Conservation (phyloP, 352 stramenopile genomes). For the Pythium utonaiense region DNA sequence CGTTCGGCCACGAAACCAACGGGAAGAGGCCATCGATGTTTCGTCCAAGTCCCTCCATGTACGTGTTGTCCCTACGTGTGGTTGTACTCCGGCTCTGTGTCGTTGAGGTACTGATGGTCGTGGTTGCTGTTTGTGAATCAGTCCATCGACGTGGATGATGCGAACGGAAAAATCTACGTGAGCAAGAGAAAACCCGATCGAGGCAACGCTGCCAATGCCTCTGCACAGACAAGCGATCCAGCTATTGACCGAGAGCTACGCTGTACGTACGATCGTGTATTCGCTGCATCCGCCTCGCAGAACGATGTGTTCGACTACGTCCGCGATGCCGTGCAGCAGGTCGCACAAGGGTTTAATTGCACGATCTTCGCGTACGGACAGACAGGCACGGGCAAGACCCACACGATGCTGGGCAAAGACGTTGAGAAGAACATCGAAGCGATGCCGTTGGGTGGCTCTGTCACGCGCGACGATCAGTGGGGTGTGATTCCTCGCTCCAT, state of each 20-base stretch:
- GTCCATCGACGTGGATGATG: constrained; percentile 35
- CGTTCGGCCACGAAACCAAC: constrained; percentile 71
- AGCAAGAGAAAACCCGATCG: constrained; percentile 46
- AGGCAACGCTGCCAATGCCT: background rate
- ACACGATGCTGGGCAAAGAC: constrained; percentile 85
- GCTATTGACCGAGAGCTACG: constrained; percentile 41
- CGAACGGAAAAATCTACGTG: constrained; percentile 35
- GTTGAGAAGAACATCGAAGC: constrained; percentile 40
- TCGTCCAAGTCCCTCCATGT: constrained; percentile 21
- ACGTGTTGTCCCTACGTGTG: background rate
- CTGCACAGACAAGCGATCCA: background rate
- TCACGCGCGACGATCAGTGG: constrained; percentile 27
- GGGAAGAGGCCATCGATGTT: constrained; percentile 36
- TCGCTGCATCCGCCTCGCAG: constrained; percentile 55
- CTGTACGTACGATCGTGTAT: constrained; percentile 74
- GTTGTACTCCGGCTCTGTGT: background rate
- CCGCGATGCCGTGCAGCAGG: constrained; percentile 62
- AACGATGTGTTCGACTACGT: constrained; percentile 74
- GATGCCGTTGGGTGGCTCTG: background rate
- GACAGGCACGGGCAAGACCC: constrained; percentile 88
- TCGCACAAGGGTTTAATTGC: constrained; percentile 87
- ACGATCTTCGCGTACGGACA: constrained; percentile 92
- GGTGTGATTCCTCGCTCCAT: constrained; percentile 86
- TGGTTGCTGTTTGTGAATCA: constrained; percentile 2
- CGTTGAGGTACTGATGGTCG: constrained; percentile 1